Conservation (phyloP, 169 alveolate genomes). For the Perkinsus olseni region DNA sequence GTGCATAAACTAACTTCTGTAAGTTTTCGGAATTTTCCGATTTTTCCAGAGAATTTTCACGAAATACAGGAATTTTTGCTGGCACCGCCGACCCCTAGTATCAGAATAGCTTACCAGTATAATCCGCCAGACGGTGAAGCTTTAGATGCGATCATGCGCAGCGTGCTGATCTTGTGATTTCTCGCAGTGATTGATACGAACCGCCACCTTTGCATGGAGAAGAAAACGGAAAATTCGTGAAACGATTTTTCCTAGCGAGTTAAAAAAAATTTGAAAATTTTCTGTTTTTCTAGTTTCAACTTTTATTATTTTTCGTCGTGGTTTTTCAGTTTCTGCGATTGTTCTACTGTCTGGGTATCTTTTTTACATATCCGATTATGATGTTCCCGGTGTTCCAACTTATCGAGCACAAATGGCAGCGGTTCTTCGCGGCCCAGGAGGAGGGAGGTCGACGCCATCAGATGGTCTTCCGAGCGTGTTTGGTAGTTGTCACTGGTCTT, state of each 20-base stretch:
- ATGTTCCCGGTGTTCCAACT: constrained; percentile 14
- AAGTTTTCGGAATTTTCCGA: not conserved
- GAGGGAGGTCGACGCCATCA: not conserved
- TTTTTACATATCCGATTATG: constrained; percentile 3
- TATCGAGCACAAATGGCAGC: not conserved
- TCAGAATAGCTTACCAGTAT: no score
- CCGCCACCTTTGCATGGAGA: no score
- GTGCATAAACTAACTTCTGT: not conserved
- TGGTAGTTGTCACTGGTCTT: not conserved
- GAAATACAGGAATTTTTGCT: no score
- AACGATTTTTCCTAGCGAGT: no score
- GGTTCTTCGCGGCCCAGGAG: not conserved
- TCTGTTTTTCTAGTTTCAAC: not conserved
- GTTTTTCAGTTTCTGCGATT: not conserved
- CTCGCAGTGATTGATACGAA: no score
- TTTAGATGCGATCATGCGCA: no score
- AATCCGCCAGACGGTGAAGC: no score
- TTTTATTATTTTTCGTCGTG: no score
- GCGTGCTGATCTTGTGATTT: no score
- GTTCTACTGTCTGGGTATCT: constrained; percentile 9
- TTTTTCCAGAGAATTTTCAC: not conserved
- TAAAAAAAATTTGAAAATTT: not conserved
- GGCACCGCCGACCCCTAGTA: no score
- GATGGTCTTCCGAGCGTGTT: not conserved
- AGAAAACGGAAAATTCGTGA: no score